These are phyloP conservation scores for Coniochaeta hoffmannii DNA, from an alignment of 2,329 filamentous ascomycete genomes.

Conservation along the genomic window DNA sequence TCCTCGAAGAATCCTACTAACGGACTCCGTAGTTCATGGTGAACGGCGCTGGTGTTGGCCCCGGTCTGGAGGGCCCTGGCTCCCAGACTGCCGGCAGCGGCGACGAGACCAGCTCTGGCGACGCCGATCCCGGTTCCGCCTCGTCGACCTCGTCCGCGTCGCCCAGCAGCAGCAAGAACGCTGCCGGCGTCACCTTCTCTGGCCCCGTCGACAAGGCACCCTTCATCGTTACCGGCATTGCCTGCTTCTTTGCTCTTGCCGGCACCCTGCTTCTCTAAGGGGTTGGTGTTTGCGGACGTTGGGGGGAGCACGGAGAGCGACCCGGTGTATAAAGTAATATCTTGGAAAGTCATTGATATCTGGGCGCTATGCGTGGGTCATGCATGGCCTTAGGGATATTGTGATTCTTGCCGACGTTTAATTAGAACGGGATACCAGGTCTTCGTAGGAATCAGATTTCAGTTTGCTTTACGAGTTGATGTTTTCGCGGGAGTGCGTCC, in stretches of 20 bases:
- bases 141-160: slow-evolving; percentile 26
- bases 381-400: background rate
- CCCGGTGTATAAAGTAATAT: background rate
- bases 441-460: background rate
- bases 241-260: slow-evolving; percentile 26
- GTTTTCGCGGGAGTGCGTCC: no score
- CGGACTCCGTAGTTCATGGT: slow-evolving; percentile 38
- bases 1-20: background rate
- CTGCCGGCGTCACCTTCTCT: slow-evolving; percentile 20
- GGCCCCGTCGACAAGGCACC: slow-evolving; percentile 28
- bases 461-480: background rate
- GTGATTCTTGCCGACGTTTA: background rate
- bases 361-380: background rate
- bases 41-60: slow-evolving; percentile 43
- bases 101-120: slow-evolving; percentile 31
- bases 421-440: background rate
- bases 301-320: background rate
- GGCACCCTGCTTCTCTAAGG: slow-evolving; percentile 32
- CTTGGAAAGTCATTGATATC: background rate
- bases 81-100: slow-evolving; percentile 45
- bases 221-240: slow-evolving; percentile 25
- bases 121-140: slow-evolving; percentile 30
- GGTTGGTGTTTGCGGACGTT: background rate
- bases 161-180: slow-evolving; percentile 23
- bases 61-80: slow-evolving; percentile 43